A percentile compares a stretch with the other conserved stretches of the same genome.
These are phyloP conservation scores for Rhodotorula sp. DNA, from an alignment of 1,284 basidiomycete species.

Conservation along the genomic window DNA sequence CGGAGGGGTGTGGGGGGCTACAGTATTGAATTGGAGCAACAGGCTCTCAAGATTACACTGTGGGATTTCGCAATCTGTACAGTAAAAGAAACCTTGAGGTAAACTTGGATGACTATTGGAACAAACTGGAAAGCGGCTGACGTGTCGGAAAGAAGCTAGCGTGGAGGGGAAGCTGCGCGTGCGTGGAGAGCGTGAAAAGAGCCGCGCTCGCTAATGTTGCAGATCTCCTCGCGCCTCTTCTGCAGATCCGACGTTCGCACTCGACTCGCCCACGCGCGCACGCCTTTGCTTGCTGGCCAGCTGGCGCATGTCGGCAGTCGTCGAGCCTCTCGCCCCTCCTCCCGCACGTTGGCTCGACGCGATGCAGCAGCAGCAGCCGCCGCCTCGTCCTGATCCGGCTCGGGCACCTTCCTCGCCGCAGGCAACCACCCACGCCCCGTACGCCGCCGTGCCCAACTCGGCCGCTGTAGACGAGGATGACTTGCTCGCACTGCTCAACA, in stretches of 20 bases:
- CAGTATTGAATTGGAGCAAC: no score
- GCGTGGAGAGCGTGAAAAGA: no score
- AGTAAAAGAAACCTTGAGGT: no score
- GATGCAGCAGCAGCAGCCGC: background rate
- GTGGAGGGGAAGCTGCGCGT: no score
- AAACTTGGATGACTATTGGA: no score
- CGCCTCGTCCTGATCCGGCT: background rate
- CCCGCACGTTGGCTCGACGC: background rate
- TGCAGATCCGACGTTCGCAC: background rate
- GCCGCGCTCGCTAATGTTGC: background rate
- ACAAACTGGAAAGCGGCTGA: no score
- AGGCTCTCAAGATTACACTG: no score
- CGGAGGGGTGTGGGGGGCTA: no score
- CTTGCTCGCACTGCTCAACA: slow-evolving; percentile 12
- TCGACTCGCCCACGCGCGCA: background rate
- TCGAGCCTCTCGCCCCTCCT: background rate
- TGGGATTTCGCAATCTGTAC: no score
- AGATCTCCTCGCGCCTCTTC: background rate
- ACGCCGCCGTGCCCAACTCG: no score
- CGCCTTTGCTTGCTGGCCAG: no score
- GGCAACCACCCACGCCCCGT: background rate
- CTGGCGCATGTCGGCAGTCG: slow-evolving; percentile 9
- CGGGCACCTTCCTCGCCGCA: background rate
- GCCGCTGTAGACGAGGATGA: slow-evolving; percentile 22
- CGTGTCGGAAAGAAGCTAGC: no score